phyloP scores from a whole-genome alignment of 1,139 yeast species.

The Torulaspora pretoriensis region DNA sequence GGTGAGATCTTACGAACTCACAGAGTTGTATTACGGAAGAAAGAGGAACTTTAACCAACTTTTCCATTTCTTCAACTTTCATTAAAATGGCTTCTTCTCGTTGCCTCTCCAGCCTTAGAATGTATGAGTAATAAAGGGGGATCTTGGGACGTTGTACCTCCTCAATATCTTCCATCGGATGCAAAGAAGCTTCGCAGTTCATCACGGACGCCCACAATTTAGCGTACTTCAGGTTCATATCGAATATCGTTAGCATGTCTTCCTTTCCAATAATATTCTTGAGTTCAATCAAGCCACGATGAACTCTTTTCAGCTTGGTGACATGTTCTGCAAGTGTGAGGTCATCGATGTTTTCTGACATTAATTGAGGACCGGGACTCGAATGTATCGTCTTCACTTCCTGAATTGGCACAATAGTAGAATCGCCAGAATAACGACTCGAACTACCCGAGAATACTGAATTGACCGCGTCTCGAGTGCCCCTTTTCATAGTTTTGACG shows the following conservation, averaged over 20 bases:
- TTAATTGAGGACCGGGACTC: slow-evolving; percentile 5
- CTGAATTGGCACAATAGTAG: slow-evolving; percentile 4
- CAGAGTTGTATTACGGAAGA: slow-evolving; percentile 26
- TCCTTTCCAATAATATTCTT: slow-evolving; percentile 11
- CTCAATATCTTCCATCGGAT: not conserved
- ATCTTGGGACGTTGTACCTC: slow-evolving; percentile 1
- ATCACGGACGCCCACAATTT: slow-evolving; percentile 25
- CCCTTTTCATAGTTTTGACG: not conserved
- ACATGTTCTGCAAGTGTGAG: slow-evolving; percentile 24
- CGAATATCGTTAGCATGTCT: slow-evolving; percentile 16
- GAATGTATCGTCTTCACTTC: slow-evolving; percentile 2
- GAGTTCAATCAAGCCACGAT: slow-evolving; percentile 15
- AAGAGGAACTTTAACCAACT: slow-evolving; percentile 31
- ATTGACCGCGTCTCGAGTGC: not conserved
- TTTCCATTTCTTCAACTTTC: slow-evolving; percentile 27
- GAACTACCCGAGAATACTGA: slow-evolving; percentile 14
- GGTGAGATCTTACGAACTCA: slow-evolving; percentile 22
- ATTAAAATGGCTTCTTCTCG: slow-evolving; percentile 31
- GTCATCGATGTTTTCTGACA: slow-evolving; percentile 1
- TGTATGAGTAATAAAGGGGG: slow-evolving; percentile 21
- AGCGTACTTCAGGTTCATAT: slow-evolving; percentile 17
- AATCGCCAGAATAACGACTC: slow-evolving; percentile 17
- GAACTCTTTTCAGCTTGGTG: slow-evolving; percentile 20
- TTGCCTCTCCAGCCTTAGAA: slow-evolving; percentile 24
- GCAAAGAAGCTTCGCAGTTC: slow-evolving; percentile 14